Percentiles rank a stretch among this genome's conserved stretches.
Conservation (phyloP, 2,329 filamentous ascomycete species). For the Trichoderma harzianum region DNA sequence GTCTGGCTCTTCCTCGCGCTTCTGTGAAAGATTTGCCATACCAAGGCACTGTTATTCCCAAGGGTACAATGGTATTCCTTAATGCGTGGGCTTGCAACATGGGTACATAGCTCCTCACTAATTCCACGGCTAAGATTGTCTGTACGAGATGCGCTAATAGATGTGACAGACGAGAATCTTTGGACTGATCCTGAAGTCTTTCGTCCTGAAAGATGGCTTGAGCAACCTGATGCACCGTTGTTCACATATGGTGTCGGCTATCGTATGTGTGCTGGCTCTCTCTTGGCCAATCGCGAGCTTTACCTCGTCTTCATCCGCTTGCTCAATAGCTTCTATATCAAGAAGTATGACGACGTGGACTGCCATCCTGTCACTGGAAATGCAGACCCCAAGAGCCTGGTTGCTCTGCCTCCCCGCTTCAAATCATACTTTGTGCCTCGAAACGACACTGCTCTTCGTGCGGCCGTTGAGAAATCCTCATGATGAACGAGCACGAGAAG, state of each 20-base stretch:
- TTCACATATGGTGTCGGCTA: conserved; percentile 66
- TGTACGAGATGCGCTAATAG: background rate
- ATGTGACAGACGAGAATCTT: background rate
- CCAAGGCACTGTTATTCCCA: conserved; percentile 55
- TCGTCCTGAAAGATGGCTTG: background rate
- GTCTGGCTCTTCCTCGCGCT: conserved; percentile 58
- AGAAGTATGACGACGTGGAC: conserved; percentile 52
- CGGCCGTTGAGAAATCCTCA: background rate
- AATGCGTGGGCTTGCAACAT: conserved; percentile 69
- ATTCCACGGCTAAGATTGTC: background rate
- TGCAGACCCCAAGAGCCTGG: conserved; percentile 59
- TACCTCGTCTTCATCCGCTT: conserved; percentile 63
- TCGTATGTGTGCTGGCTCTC: conserved; percentile 60
- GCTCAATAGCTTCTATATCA: conserved; percentile 58
- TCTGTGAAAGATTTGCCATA: conserved; percentile 60
- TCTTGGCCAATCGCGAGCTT: conserved; percentile 46
- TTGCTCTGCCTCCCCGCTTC: conserved; percentile 57
- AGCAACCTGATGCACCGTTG: conserved; percentile 44
- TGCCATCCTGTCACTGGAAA: conserved; percentile 58
- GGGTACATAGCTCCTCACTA: conserved; percentile 56
- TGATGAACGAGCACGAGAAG: background rate
- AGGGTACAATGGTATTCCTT: conserved; percentile 61
- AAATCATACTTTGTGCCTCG: conserved; percentile 57
- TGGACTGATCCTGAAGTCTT: background rate
- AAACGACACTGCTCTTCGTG: conserved; percentile 12